Base-by-base conservation (phyloP, 768 basidiomycete genomes). In the Clitopilus hobsonii region DNA sequence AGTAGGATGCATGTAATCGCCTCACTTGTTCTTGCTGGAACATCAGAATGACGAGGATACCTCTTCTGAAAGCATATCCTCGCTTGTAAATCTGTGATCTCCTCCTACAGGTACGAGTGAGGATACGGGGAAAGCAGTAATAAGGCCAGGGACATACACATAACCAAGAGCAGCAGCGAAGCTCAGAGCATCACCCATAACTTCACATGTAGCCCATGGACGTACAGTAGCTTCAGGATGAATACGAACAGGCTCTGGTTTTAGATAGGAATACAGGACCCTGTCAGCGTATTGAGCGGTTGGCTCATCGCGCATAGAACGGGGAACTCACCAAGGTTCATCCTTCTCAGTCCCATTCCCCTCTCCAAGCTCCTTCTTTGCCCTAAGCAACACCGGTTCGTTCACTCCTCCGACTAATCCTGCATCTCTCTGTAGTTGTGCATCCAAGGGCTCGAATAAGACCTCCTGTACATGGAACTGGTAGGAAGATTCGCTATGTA, bases 141-240 rank as follows among this genome's bases (percentile, higher is more conserved):
- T 25, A 14, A 4, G 32, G 32, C 13, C n/a, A 11, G 8, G 13
- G 14, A 68, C 84, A 56, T 68, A 89, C 85, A 80, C 68, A 61
- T 89, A 93, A 56, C 91, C 91, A 25, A 94, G 71, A 2, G 88
- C 88, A 51, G 83, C 86, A 13, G 89, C 89, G 65, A 92, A 91
- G 63, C 85, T 84, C 27, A 90, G 69, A 10, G 88, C 89, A 66
- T 94, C 89, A 1, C 91, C 91, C 23, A 82, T 75, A 20, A 93
- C 86, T 62, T 89, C 82, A 57, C 85, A 87, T 27, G 82, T 86
- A 13, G 89, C 85, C 86, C 91, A 92, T 8, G 91, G 89, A 49
- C 91, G 79, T 48, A 94, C 91, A 2, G 91, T 94, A 1, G 90
- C 89, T 65, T 92, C 89, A 8, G 91, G 90, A 61, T 92, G 87